Conservation (phyloP, 495 filamentous ascomycete species). For the Aspergillus biplanus region DNA sequence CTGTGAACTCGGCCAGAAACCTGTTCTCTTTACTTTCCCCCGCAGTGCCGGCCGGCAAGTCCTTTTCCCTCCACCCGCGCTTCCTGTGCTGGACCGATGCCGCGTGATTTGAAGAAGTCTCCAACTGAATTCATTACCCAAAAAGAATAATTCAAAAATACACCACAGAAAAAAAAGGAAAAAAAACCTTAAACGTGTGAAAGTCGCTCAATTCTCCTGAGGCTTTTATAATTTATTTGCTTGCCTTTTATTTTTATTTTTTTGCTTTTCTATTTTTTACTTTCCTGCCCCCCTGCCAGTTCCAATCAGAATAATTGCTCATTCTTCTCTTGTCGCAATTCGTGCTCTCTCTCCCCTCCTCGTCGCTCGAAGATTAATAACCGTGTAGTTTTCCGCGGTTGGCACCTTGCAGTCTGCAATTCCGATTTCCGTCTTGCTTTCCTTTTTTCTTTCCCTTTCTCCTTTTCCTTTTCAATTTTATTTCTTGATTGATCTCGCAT, state of each 20-base stretch:
- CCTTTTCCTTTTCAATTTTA: neutral
- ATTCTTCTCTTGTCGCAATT: neutral
- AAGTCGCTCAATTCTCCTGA: slow-evolving; percentile 4
- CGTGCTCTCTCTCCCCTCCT: neutral
- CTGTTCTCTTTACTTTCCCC: slow-evolving; percentile 10
- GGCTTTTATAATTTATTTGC: neutral
- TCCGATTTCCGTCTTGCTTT: neutral
- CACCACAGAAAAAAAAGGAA: neutral
- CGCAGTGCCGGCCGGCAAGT: slow-evolving; percentile 19
- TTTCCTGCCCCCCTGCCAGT: too few species aligned
- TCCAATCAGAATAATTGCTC: neutral
- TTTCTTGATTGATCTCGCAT: neutral
- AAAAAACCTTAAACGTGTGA: slow-evolving; percentile 1
- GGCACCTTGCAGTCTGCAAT: neutral
- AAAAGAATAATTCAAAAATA: slow-evolving; percentile 9
- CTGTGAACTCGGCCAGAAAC: neutral
- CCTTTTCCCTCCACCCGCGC: slow-evolving; percentile 18
- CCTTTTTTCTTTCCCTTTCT: slow-evolving; percentile 8
- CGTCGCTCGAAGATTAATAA: neutral
- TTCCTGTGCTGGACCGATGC: slow-evolving; percentile 1
- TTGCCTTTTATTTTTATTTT: neutral
- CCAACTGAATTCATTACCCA: slow-evolving; percentile 1
- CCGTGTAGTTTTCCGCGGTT: neutral
- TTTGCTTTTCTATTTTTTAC: neutral
- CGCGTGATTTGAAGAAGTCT: slow-evolving; percentile 6